phyloP scores from a whole-genome alignment of 129 eudicot genomes.

The Centaurea solstitialis region DNA sequence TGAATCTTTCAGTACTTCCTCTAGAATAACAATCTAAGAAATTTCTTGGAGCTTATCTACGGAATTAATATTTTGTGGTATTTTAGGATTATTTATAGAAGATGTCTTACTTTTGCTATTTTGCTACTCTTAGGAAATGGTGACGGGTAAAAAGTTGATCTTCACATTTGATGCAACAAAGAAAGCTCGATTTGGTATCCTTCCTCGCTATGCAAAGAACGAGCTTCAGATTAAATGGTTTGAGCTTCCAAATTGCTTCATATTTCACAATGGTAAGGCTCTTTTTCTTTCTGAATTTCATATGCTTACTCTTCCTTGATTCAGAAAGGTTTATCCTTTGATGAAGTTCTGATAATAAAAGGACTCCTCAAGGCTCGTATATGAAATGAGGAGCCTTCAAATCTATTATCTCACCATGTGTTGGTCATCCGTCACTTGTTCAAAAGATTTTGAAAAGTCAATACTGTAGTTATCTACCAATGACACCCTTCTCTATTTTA shows the following conservation, averaged over 20 bases:
- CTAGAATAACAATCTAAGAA: background rate
- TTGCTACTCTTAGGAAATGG: conserved; percentile 70
- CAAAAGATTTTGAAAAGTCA: background rate
- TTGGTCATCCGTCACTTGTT: background rate
- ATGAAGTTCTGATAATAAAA: background rate
- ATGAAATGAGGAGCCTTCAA: too few relatives aligned
- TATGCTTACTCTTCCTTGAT: conserved; percentile 4
- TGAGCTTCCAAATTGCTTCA: conserved; percentile 97
- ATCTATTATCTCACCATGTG: too few relatives aligned
- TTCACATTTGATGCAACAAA: conserved; percentile 73
- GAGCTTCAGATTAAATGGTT: conserved; percentile 89
- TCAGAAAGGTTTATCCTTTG: background rate
- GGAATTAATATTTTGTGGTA: background rate
- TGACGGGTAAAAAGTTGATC: conserved; percentile 68
- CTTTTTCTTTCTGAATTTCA: background rate
- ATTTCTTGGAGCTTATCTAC: background rate
- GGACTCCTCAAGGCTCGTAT: background rate
- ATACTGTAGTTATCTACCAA: too few relatives aligned
- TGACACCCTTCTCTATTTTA: too few relatives aligned
- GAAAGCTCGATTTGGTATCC: conserved; percentile 94
- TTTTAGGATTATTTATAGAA: background rate
- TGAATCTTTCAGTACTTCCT: background rate
- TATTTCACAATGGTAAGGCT: conserved; percentile 87
- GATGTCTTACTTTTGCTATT: background rate
- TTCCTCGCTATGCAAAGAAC: conserved; percentile 90